phyloP scores from a whole-genome alignment of 2,329 filamentous ascomycete genomes.

The Aspergillus sp. region DNA sequence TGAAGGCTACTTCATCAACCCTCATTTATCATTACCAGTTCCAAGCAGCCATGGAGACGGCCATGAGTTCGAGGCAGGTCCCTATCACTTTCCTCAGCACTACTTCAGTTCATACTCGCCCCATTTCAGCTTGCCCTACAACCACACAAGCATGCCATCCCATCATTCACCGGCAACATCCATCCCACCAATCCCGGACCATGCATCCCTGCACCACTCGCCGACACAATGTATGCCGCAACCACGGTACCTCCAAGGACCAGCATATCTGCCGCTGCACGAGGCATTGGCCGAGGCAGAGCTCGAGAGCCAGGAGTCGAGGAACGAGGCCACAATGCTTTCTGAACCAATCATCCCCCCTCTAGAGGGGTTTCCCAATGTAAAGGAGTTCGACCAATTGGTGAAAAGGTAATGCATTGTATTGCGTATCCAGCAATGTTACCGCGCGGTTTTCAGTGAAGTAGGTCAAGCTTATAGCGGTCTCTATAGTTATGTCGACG shows the following conservation, averaged over 20 bases:
- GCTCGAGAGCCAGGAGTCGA: conserved; percentile 51
- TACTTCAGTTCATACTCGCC: conserved; percentile 43
- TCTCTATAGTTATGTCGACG: conserved; percentile 51
- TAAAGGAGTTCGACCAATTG: conserved; percentile 51
- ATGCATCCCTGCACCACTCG: conserved; percentile 39
- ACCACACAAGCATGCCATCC: conserved; percentile 37
- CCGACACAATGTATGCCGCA: conserved; percentile 38
- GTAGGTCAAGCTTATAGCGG: not conserved
- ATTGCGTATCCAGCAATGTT: not conserved
- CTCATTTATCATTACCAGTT: conserved; percentile 37
- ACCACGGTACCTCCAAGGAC: conserved; percentile 36
- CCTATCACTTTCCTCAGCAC: conserved; percentile 40
- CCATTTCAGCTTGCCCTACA: conserved; percentile 42
- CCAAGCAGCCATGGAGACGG: conserved; percentile 37
- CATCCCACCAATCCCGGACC: conserved; percentile 39
- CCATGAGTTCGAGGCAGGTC: conserved; percentile 37
- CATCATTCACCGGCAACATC: conserved; percentile 39
- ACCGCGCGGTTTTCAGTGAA: not conserved
- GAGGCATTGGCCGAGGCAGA: conserved; percentile 42
- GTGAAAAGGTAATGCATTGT: conserved; percentile 45
- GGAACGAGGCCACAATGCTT: conserved; percentile 47
- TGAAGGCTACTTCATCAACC: conserved; percentile 40
- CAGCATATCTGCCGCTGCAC: conserved; percentile 40
- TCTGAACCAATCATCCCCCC: conserved; percentile 51
- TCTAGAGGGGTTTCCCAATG: conserved; percentile 51